These are phyloP conservation scores for Colletotrichum neosansevieriae DNA, from an alignment of 2,329 filamentous ascomycete species.

Conservation along the genomic window DNA sequence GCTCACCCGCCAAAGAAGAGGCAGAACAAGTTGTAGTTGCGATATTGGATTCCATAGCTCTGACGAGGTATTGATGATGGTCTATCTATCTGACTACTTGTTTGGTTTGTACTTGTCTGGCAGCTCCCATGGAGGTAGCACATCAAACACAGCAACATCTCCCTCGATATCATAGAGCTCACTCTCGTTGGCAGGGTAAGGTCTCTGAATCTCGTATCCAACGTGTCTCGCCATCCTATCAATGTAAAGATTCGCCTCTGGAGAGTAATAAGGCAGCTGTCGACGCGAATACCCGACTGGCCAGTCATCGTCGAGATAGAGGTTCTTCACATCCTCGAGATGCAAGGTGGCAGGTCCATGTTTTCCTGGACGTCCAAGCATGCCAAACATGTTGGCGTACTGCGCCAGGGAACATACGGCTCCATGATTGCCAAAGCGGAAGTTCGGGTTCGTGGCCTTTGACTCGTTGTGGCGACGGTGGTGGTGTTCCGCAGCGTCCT, in stretches of 20 bases:
- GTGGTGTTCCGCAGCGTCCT: constrained; percentile 6
- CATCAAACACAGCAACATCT: neutral
- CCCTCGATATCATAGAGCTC: neutral
- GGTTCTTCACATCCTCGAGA: neutral
- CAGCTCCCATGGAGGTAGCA: neutral
- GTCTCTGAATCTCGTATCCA: constrained; percentile 2
- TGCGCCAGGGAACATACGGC: neutral
- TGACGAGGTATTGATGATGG: neutral
- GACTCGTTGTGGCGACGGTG: neutral
- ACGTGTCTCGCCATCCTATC: neutral
- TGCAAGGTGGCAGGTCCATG: neutral
- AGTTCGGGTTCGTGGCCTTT: neutral
- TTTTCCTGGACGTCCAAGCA: neutral
- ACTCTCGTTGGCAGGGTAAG: neutral
- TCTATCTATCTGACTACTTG: too few relatives aligned
- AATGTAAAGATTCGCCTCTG: neutral
- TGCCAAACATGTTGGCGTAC: neutral
- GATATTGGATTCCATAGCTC: neutral
- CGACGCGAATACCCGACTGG: neutral
- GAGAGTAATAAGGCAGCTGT: neutral
- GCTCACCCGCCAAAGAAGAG: neutral
- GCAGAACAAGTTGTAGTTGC: neutral
- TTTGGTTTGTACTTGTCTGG: neutral
- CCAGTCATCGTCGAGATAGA: neutral
- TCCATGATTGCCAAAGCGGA: neutral